Evolutionary conservation across 2,329 filamentous ascomycete genomes (phyloP).

Genomic region (Colletotrichum sansevieriae): DNA sequence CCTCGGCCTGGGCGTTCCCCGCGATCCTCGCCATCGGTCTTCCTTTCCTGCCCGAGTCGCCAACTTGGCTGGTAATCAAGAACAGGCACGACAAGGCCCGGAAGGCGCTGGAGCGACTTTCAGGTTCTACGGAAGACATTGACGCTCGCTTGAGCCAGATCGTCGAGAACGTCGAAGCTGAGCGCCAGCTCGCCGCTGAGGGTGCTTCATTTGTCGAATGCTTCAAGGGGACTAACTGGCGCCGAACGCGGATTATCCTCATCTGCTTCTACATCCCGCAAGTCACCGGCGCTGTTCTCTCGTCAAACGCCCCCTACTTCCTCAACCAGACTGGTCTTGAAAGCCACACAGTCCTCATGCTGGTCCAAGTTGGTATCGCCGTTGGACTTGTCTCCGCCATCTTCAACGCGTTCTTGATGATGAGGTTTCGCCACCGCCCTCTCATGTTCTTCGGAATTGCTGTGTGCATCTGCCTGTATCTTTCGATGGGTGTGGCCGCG

Average conservation of each 20-base stretch:
- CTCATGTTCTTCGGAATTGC: slow-evolving; percentile 44
- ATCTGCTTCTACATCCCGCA: slow-evolving; percentile 43
- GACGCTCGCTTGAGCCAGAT: slow-evolving; percentile 55
- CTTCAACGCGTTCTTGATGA: slow-evolving; percentile 44
- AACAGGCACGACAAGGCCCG: slow-evolving; percentile 49
- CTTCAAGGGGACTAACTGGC: slow-evolving; percentile 50
- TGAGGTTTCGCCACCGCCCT: slow-evolving; percentile 42
- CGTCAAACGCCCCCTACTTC: slow-evolving; percentile 46
- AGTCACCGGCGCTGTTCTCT: slow-evolving; percentile 42
- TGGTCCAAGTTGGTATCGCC: slow-evolving; percentile 44
- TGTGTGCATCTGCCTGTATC: slow-evolving; percentile 42
- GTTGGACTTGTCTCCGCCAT: slow-evolving; percentile 42
- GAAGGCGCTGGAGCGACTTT: slow-evolving; percentile 48
- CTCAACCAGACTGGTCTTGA: slow-evolving; percentile 44
- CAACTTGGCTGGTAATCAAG: slow-evolving; percentile 54
- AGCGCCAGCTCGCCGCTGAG: slow-evolving; percentile 42
- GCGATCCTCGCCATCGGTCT: slow-evolving; percentile 40
- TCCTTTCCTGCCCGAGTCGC: slow-evolving; percentile 54
- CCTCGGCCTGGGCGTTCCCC: slow-evolving; percentile 49
- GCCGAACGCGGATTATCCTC: slow-evolving; percentile 49
- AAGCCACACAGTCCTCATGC: slow-evolving; percentile 41
- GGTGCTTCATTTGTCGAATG: slow-evolving; percentile 51
- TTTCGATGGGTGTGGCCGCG: slow-evolving; percentile 44
- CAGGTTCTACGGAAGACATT: slow-evolving; percentile 46
- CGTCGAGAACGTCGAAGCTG: slow-evolving; percentile 53